These are phyloP conservation scores for Xylaria cubensis DNA, from an alignment of 495 filamentous ascomycete species.

Conservation along the genomic window DNA sequence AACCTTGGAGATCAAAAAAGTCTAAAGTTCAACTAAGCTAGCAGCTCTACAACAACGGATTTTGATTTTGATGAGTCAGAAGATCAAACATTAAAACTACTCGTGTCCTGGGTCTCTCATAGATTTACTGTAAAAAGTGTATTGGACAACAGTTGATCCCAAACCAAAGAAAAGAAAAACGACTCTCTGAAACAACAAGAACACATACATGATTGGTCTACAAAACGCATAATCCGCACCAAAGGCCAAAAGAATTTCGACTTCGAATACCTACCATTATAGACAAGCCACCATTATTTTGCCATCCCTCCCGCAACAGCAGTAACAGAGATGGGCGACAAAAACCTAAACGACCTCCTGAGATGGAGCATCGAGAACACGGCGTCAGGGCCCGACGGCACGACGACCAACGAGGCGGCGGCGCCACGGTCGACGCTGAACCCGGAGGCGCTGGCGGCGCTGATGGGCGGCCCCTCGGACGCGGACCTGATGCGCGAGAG, in stretches of 20 bases:
- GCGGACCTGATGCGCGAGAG: conserved; percentile 86
- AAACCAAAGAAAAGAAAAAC: background rate
- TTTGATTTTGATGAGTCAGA: background rate
- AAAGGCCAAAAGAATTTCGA: background rate
- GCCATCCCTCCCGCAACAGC: background rate
- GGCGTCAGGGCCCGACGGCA: conserved; percentile 47
- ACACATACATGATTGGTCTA: background rate
- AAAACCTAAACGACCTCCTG: conserved; percentile 71
- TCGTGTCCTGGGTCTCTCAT: background rate
- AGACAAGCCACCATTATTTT: background rate
- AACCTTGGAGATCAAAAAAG: conserved; percentile 38
- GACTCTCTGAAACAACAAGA: background rate
- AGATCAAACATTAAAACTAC: background rate
- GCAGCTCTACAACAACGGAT: background rate
- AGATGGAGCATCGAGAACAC: conserved; percentile 94
- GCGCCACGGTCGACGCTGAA: conserved; percentile 56
- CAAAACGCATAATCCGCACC: background rate
- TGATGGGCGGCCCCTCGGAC: conserved; percentile 82
- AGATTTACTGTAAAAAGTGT: background rate
- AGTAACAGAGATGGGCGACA: conserved; percentile 35
- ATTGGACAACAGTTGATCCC: background rate
- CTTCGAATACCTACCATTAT: background rate
- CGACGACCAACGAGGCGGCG: conserved; percentile 40
- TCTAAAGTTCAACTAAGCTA: conserved; percentile 8
- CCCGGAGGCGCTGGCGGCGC: conserved; percentile 68